phyloP scores from a whole-genome alignment of 768 basidiomycete genomes.

The Russula compacta region DNA sequence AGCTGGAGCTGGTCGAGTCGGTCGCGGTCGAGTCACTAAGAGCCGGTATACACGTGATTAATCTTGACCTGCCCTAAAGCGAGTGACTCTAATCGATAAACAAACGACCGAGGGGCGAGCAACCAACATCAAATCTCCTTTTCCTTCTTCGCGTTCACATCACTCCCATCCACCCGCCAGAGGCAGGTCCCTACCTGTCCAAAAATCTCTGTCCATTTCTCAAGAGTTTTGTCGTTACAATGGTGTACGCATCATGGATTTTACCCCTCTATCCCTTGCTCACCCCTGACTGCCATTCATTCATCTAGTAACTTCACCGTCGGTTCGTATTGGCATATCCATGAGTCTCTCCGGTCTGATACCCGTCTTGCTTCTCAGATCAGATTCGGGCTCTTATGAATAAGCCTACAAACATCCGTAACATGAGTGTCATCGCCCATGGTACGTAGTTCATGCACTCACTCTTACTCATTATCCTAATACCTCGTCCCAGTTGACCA shows the following conservation, averaged over 20 bases:
- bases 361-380: slow-evolving; percentile 38
- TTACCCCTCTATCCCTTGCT: background rate
- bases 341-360: slow-evolving; percentile 25
- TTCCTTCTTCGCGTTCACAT: slow-evolving; percentile 1
- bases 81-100: slow-evolving; percentile 32
- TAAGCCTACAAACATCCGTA: slow-evolving; percentile 84
- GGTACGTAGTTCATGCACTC: slow-evolving; percentile 40
- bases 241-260: slow-evolving; percentile 59
- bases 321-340: slow-evolving; percentile 8
- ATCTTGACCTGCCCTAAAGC: slow-evolving; percentile 11
- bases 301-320: slow-evolving; percentile 19
- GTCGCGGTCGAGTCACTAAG: too few relatives aligned
- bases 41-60: background rate
- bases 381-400: slow-evolving; percentile 88
- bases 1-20: too few relatives aligned
- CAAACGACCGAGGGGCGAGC: slow-evolving; percentile 19
- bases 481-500: slow-evolving; percentile 70
- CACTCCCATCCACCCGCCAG: slow-evolving; percentile 1
- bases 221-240: slow-evolving; percentile 45
- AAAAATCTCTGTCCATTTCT: slow-evolving; percentile 22
- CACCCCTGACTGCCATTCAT: background rate
- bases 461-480: slow-evolving; percentile 19
- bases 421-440: slow-evolving; percentile 92
- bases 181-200: slow-evolving; percentile 5
- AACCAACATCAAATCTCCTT: slow-evolving; percentile 7